A percentile compares a stretch with the other conserved stretches of the same genome.
Conservation (phyloP, 2,329 filamentous ascomycete species). For the Teratosphaeria nubilosa region DNA sequence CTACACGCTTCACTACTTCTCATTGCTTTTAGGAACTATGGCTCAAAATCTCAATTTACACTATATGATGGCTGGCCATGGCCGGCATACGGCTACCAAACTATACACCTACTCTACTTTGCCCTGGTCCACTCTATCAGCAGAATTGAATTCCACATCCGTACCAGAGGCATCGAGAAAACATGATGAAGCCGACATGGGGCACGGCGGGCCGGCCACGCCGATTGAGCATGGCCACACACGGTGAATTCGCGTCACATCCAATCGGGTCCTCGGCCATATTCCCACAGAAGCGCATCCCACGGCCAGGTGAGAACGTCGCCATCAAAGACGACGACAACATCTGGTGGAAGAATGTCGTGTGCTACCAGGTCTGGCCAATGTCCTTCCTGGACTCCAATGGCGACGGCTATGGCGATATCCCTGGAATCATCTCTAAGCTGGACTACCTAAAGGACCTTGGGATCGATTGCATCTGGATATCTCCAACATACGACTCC, state of each 20-base stretch:
- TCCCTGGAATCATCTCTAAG: conserved; percentile 42
- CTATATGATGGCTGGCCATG: not conserved
- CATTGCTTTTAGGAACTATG: not conserved
- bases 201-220: not conserved
- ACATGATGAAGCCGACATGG: not conserved
- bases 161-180: not conserved
- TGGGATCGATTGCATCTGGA: conserved; percentile 56
- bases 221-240: not conserved
- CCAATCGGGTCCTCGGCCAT: not conserved
- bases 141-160: not conserved
- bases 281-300: not conserved
- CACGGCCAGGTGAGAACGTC: not conserved
- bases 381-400: not conserved
- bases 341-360: not conserved
- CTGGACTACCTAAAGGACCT: conserved; percentile 54
- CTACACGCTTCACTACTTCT: not conserved
- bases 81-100: not conserved
- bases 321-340: not conserved
- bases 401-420: not conserved
- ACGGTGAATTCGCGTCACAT: not conserved
- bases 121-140: not conserved
- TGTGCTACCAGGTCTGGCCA: not conserved
- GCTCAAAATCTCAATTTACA: not conserved
- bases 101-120: not conserved
- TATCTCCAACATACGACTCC: conserved; percentile 49